Evolutionary conservation across 2,329 filamentous ascomycete genomes (phyloP).

Genomic region (Colletotrichum sp.): DNA sequence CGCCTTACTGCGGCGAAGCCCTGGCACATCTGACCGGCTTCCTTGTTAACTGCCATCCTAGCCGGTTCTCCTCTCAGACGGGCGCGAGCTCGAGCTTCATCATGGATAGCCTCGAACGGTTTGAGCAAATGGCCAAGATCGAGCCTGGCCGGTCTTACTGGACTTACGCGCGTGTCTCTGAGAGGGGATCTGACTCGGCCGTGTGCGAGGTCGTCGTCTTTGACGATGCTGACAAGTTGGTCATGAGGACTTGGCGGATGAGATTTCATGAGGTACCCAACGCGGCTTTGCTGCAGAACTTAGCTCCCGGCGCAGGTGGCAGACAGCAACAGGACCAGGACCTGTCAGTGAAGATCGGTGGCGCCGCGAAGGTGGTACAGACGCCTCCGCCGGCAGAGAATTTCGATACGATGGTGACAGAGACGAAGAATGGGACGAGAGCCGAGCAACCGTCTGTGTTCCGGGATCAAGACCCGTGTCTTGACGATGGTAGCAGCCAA

Average conservation of each 20-base stretch:
- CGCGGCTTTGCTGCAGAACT: background rate
- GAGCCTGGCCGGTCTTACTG: background rate
- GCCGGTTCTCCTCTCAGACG: background rate
- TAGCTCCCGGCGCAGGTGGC: background rate
- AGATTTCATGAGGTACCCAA: background rate
- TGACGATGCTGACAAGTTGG: background rate
- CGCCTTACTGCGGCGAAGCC: background rate
- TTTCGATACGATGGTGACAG: rapidly evolving
- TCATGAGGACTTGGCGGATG: background rate
- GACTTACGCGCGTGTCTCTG: background rate
- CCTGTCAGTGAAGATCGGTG: background rate
- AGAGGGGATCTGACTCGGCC: background rate
- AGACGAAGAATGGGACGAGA: background rate
- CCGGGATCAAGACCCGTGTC: background rate
- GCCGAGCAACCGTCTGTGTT: background rate
- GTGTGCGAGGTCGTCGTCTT: background rate
- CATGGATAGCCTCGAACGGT: background rate
- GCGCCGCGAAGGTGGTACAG: background rate
- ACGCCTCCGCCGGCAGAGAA: rapidly evolving
- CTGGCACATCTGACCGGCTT: background rate
- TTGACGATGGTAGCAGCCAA: background rate
- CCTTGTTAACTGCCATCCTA: background rate
- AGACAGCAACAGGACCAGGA: background rate
- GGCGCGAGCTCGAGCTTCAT: background rate
- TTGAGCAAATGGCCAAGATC: background rate